Evolutionary conservation across 345 rosid species (phyloP).

Genomic region (Trapa bicornis): DNA sequence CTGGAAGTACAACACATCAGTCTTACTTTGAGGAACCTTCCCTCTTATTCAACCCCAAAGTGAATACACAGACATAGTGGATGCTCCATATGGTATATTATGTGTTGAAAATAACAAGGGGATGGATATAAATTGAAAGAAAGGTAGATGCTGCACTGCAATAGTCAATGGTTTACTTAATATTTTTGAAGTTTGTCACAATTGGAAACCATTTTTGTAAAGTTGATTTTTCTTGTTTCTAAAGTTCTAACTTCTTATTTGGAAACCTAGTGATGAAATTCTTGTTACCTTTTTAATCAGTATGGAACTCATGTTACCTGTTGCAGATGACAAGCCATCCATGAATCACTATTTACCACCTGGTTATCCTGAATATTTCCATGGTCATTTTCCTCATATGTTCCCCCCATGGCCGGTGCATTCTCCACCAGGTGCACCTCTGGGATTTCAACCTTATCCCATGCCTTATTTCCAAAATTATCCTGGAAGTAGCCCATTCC

Average conservation of each 20-base stretch:
- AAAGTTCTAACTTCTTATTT: conserved; percentile 1
- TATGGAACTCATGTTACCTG: not conserved
- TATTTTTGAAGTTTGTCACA: not conserved
- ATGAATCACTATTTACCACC: conserved; percentile 37
- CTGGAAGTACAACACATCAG: not conserved
- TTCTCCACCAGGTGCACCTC: conserved; percentile 70
- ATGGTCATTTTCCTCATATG: conserved; percentile 65
- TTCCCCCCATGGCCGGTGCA: conserved; percentile 83
- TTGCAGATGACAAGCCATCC: conserved; percentile 48
- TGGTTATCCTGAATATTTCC: conserved; percentile 45
- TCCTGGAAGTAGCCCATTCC: conserved; percentile 52
- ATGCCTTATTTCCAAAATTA: conserved; percentile 67
- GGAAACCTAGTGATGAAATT: conserved; percentile 1
- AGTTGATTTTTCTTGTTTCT: not conserved
- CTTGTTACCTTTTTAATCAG: too few relatives aligned
- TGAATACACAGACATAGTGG: not conserved
- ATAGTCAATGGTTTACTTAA: not conserved
- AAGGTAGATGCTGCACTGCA: not conserved
- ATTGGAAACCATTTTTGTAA: not conserved
- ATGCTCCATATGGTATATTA: not conserved
- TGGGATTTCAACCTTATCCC: conserved; percentile 74
- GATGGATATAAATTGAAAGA: not conserved
- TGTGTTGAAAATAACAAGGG: not conserved
- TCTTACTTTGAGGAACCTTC: not conserved
- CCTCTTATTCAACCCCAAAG: not conserved